phyloP scores from a whole-genome alignment of 1,284 basidiomycete species.

The Malassezia obtusa region DNA sequence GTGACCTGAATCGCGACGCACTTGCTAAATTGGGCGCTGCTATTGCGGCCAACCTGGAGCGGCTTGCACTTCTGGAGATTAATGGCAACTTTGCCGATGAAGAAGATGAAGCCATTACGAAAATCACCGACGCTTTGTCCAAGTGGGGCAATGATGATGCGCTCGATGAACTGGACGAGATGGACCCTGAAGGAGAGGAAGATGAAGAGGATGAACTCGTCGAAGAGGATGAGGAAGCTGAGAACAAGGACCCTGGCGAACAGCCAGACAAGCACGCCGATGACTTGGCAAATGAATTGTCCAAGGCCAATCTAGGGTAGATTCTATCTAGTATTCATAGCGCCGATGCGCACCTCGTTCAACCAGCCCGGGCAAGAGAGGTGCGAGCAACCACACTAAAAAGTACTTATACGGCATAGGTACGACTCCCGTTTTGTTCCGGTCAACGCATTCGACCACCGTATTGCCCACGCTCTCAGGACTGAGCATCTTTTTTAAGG shows the following conservation, averaged over 20 bases:
- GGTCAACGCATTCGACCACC: background rate
- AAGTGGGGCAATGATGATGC: constrained; percentile 35
- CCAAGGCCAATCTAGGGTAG: constrained; percentile 17
- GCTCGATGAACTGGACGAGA: constrained; percentile 39
- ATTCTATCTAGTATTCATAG: constrained; percentile 4
- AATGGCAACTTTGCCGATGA: constrained; percentile 47
- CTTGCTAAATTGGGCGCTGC: constrained; percentile 31
- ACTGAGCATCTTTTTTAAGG: background rate
- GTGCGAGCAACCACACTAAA: constrained; percentile 7
- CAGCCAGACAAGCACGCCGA: constrained; percentile 23
- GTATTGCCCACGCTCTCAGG: background rate
- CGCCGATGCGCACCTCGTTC: background rate
- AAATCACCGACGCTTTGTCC: constrained; percentile 33
- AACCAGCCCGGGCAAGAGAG: background rate
- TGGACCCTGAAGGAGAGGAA: constrained; percentile 45
- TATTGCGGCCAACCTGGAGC: constrained; percentile 25
- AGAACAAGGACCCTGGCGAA: constrained; percentile 15
- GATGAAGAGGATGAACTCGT: constrained; percentile 34
- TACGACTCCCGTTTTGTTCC: background rate
- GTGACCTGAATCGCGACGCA: constrained; percentile 37
- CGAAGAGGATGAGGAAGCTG: constrained; percentile 23
- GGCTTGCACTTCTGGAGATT: constrained; percentile 36
- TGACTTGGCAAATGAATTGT: constrained; percentile 25
- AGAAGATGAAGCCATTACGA: constrained; percentile 40
- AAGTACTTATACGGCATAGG: constrained; percentile 10